Evolutionary conservation across 495 filamentous ascomycete genomes (phyloP), one percentile per base, ranked within the genome.

Genomic region (Umbilicaria muhlenbergii): DNA sequence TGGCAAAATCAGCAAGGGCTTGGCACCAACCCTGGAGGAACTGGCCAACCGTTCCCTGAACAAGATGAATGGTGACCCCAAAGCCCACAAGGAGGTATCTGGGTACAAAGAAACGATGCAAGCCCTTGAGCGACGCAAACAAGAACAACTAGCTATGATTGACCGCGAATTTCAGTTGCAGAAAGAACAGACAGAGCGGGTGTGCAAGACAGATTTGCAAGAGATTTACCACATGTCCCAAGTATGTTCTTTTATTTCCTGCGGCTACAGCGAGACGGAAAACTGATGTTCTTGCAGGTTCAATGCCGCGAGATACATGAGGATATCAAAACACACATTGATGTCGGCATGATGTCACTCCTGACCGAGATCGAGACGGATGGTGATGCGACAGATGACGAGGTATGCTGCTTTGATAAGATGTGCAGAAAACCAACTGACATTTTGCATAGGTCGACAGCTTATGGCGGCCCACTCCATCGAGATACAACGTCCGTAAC

Each of bases 41-140:
- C 40, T 73, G 24, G 64, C 63, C 5, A 55, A 59, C 7, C 64
- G 64, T 18, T 58, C 60, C 0, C 56, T 70, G 54, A 49, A 56
- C 19, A 58, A 47, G 28, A 36, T 71, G 34, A 55, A 53, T 6
- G 55, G 58, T 4, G 63, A 70, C 32, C 67, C 65, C 39, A 60
- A 62, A 32, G 61, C 58, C 21, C 63, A 71, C 48, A 56, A 57
- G 43, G 56, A 62, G 17, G 57, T 64, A 5, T 62, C 63, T 0
- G 66, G 71, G 44, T 69, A 53, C 44, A 48, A 54, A 0, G 59
- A 62, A 35, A 49, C 66, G 28, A 47, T 48, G 8, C 28, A 36
- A 12, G 44, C 43, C 16, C 42, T 65, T 21, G 48, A 54, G 15
- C 39, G 34, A 13, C 34, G 42, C 8, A 48, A 57, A 19, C 41